Evolutionary conservation across 2,329 filamentous ascomycete genomes (phyloP), one percentile per base, ranked within the genome.

Genomic region (Proliferodiscus dingleyae): DNA sequence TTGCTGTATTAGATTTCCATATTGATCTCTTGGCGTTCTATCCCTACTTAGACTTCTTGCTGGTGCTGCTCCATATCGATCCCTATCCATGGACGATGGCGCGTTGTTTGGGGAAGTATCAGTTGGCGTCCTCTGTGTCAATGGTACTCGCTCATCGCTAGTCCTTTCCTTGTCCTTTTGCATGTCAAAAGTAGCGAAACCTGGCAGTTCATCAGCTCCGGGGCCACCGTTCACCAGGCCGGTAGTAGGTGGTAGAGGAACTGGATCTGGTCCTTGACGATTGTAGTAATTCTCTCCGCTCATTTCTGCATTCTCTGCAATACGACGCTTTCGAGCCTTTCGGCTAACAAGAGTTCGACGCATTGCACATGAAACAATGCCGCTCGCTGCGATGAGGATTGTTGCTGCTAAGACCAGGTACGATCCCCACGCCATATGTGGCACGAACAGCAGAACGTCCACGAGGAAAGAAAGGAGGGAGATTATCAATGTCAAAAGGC

Each of bases 231-330:
- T 76, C 18, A 80, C 65, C 37, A 77, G 68, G 7, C 81, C 76
- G 16, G 79, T 80, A 6, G 73, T 68, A 4, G 63, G 61, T 4
- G 69, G 63, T 2, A 68, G 68, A 64, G 30, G 67, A 32, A 15
- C 29, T 59, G 28, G 47, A 21, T 36, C 38, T 23, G 56, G 51
- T 13, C 51, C 57, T 66, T 85, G 80, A 48, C 83, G 77, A 59
- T 83, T 85, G 67, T 94, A 96, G 64, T 85, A 96, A 62, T 90
- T 93, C 60, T 93, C 83, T 22, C 91, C 91, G 64, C 87, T 97
- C 90, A 97, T 97, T 64, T 97, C 90, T 6, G 90, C 88, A 63
- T 97, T 95, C 66, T 94, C 87, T 2, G 83, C 89, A 62, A 97
- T 94, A 37, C 89, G 81, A 71, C 84, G 88, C 74, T 93, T 90